Percentiles rank a stretch among this genome's conserved stretches.
These are phyloP conservation scores for Penicillium parvum DNA, from an alignment of 495 filamentous ascomycete genomes.

Conservation along the genomic window DNA sequence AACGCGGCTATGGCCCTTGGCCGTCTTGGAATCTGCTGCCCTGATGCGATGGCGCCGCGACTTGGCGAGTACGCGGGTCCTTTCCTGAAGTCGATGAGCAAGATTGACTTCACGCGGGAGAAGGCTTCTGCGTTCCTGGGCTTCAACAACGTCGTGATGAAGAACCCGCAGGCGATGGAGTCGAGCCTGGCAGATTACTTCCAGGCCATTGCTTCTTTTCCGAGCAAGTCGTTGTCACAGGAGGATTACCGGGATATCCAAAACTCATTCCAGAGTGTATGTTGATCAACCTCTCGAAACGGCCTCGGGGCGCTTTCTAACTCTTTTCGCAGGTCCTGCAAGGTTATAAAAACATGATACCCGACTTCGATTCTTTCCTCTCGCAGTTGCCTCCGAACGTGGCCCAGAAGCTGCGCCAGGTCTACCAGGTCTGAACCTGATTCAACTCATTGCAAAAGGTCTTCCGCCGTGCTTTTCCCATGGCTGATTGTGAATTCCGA, in stretches of 20 bases:
- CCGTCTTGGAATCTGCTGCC: constrained; percentile 77
- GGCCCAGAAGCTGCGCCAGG: constrained; percentile 49
- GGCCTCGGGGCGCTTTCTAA: background rate
- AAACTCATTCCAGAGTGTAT: constrained; percentile 50
- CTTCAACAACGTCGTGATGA: constrained; percentile 76
- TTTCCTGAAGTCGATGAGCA: constrained; percentile 77
- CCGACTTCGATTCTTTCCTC: constrained; percentile 78
- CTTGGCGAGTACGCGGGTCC: constrained; percentile 74
- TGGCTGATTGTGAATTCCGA: background rate
- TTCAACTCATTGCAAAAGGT: too few species aligned
- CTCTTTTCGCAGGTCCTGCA: constrained; percentile 59
- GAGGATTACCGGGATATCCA: constrained; percentile 50
- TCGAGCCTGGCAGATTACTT: constrained; percentile 78
- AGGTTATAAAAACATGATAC: constrained; percentile 81
- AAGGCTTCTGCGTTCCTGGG: constrained; percentile 91
- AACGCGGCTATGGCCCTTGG: constrained; percentile 94
- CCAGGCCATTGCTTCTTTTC: constrained; percentile 72
- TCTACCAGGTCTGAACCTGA: constrained; percentile 38
- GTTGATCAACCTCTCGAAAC: background rate
- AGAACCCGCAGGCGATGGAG: constrained; percentile 91
- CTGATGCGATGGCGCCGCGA: constrained; percentile 71
- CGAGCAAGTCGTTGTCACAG: constrained; percentile 50
- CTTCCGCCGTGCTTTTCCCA: too few species aligned
- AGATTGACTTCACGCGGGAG: constrained; percentile 86
- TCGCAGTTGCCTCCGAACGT: constrained; percentile 59